Evolutionary conservation across 257 asterid genomes (phyloP).

Genomic region (Henckelia pumila): DNA sequence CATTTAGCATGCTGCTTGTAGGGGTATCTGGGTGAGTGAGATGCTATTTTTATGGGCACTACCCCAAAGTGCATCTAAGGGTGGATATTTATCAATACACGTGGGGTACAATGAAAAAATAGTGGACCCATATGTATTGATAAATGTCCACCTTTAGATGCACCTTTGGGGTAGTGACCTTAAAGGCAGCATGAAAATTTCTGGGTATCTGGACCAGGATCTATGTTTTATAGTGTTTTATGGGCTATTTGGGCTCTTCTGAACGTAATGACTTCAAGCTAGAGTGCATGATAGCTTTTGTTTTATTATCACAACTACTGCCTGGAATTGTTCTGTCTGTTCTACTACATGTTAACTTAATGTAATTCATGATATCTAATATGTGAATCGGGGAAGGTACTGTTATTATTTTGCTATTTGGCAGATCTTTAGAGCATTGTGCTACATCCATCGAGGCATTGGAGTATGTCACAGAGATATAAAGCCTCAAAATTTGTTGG

Average conservation of each 20-base stretch:
- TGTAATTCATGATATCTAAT: constrained; percentile 10
- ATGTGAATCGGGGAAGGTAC: constrained; percentile 20
- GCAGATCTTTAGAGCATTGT: constrained; percentile 93
- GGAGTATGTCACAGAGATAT: constrained; percentile 98
- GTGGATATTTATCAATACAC: too few relatives aligned
- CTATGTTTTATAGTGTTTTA: not conserved
- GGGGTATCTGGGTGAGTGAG: too few relatives aligned
- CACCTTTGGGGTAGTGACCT: too few relatives aligned
- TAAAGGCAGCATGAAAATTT: too few relatives aligned
- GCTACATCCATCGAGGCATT: constrained; percentile 79
- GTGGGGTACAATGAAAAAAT: too few relatives aligned
- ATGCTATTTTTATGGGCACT: too few relatives aligned
- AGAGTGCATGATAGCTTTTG: not conserved
- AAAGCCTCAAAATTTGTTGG: constrained; percentile 97
- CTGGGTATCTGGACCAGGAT: not conserved
- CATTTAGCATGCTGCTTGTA: not conserved
- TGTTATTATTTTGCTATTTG: constrained; percentile 24
- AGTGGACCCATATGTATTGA: too few relatives aligned
- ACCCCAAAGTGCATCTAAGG: too few relatives aligned
- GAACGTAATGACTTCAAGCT: too few relatives aligned
- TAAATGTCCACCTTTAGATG: too few relatives aligned
- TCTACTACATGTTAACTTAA: constrained; percentile 16
- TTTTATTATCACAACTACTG: not conserved
- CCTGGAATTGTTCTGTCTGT: not conserved
- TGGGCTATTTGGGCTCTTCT: too few relatives aligned